Conservation (phyloP, 2,329 filamentous ascomycete species). For the Beauveria sp. region DNA sequence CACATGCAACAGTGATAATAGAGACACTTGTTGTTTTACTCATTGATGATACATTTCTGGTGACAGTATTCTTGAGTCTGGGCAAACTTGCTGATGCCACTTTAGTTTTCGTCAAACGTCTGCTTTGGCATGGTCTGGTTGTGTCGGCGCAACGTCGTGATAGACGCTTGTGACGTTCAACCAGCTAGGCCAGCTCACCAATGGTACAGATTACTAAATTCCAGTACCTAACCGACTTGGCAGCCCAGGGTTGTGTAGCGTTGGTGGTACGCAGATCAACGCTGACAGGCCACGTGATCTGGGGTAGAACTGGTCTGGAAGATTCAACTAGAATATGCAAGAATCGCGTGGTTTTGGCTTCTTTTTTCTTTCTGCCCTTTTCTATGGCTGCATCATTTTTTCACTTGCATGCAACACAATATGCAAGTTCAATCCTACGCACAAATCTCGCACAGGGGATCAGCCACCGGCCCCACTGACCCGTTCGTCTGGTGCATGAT, state of each 20-base stretch:
- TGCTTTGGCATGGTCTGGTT: background rate
- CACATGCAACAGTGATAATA: background rate
- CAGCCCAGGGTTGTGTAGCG: too few relatives aligned
- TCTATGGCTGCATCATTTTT: background rate
- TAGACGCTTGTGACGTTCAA: too few relatives aligned
- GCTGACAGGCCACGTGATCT: background rate
- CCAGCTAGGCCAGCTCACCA: too few relatives aligned
- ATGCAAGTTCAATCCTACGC: background rate
- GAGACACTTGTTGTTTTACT: too few relatives aligned
- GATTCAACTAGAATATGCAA: background rate
- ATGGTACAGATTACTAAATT: too few relatives aligned
- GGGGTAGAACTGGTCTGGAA: background rate
- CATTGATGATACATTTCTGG: too few relatives aligned
- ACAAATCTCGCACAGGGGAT: constrained; percentile 6
- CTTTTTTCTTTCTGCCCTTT: background rate
- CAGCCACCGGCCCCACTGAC: background rate
- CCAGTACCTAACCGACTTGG: too few relatives aligned
- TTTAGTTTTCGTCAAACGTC: too few relatives aligned
- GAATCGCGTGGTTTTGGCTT: background rate
- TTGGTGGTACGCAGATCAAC: too few relatives aligned
- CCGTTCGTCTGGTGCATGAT: background rate
- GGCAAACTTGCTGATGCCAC: too few relatives aligned
- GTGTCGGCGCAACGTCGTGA: too few relatives aligned
- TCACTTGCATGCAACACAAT: background rate
- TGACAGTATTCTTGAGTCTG: background rate